Conservation (phyloP, 1,284 basidiomycete species). For the Ganoderma boninense region DNA sequence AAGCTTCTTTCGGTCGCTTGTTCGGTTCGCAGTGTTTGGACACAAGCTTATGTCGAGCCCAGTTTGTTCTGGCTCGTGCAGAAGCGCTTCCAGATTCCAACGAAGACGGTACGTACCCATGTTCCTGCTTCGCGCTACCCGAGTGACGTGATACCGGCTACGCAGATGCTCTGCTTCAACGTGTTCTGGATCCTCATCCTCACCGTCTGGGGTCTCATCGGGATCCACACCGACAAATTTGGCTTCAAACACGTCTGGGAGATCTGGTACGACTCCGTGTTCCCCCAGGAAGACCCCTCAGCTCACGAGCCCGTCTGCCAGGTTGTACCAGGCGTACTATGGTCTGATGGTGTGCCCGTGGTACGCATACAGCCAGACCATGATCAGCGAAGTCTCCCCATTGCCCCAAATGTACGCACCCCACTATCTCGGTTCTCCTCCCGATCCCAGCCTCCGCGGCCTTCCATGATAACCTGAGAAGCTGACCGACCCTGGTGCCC, state of each 20-base stretch:
- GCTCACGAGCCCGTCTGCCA: slow-evolving; percentile 30
- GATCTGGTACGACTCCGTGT: slow-evolving; percentile 61
- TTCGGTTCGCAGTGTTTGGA: neutral
- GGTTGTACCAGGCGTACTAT: slow-evolving; percentile 78
- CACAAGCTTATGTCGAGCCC: slow-evolving; percentile 3
- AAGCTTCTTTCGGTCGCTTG: slow-evolving; percentile 33
- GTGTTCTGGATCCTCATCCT: slow-evolving; percentile 77
- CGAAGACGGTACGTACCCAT: slow-evolving; percentile 62
- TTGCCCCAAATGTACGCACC: slow-evolving; percentile 69
- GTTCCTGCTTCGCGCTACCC: neutral
- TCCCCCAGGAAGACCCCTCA: neutral
- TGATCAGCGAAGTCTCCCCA: slow-evolving; percentile 87
- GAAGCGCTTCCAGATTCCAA: slow-evolving; percentile 73
- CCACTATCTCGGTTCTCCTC: neutral
- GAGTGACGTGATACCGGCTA: slow-evolving; percentile 14
- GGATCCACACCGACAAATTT: slow-evolving; percentile 77
- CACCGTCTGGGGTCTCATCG: slow-evolving; percentile 81
- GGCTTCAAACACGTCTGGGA: slow-evolving; percentile 88
- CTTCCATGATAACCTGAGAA: neutral
- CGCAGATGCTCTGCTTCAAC: slow-evolving; percentile 76
- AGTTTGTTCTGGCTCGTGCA: slow-evolving; percentile 84
- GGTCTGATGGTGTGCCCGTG: slow-evolving; percentile 85
- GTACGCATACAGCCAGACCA: slow-evolving; percentile 87
- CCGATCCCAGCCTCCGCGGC: neutral
- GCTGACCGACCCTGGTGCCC: slow-evolving; percentile 14